Percentiles rank a stretch among this genome's conserved stretches.
Evolutionary conservation across 306 rosid genomes (phyloP).

Genomic region (Prunus mira): DNA sequence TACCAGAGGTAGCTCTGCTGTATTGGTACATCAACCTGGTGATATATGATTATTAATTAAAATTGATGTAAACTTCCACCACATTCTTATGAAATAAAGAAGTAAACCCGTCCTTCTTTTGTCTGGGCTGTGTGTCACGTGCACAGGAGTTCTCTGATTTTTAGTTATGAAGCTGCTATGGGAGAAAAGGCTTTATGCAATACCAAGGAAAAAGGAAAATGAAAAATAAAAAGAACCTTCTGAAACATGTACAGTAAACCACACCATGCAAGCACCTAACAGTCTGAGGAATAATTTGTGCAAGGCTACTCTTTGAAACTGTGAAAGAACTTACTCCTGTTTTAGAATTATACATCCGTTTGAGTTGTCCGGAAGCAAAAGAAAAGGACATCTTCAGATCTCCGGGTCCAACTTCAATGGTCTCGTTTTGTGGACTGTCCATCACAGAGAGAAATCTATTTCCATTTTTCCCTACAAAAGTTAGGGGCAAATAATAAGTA

Average conservation of each 20-base stretch:
- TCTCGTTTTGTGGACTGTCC: conserved; percentile 27
- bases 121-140: background rate
- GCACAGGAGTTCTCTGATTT: background rate
- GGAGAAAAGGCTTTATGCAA: no score
- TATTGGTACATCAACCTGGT: conserved; percentile 77
- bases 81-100: conserved; percentile 17
- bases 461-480: conserved; percentile 42
- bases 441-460: conserved; percentile 16
- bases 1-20: conserved; percentile 89
- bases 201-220: no score
- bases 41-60: conserved; percentile 16
- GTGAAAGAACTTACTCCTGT: conserved; percentile 62
- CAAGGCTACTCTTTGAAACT: background rate
- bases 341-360: conserved; percentile 58
- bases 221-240: background rate
- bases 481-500: conserved; percentile 13
- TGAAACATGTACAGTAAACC: background rate
- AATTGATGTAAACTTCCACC: conserved; percentile 12
- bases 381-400: conserved; percentile 78
- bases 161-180: no score
- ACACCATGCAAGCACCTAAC: background rate
- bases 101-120: background rate
- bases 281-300: background rate
- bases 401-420: conserved; percentile 70
- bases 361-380: conserved; percentile 69